A percentile compares a stretch with the other conserved stretches of the same genome.
Conservation (phyloP, 495 filamentous ascomycete genomes). For the Hyaloscypha finlandica region DNA sequence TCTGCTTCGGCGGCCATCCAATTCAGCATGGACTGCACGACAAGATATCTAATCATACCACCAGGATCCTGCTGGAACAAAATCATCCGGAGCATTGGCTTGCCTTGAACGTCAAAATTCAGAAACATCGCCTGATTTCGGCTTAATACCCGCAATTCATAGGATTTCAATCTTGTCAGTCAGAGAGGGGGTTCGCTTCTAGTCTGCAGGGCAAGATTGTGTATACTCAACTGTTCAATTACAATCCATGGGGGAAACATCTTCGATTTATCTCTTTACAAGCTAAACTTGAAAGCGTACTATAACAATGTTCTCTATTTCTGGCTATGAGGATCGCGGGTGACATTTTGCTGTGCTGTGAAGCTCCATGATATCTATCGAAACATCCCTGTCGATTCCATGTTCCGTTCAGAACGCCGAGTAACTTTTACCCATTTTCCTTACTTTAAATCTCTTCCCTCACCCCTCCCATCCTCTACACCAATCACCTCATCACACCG, state of each 20-base stretch:
- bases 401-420: neutral
- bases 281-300: neutral
- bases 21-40: no score
- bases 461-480: neutral
- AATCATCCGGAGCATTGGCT: no score
- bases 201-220: no score
- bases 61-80: no score
- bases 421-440: neutral
- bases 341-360: neutral
- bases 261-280: neutral
- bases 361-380: neutral
- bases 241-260: neutral
- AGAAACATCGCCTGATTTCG: no score
- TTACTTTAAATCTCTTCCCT: neutral
- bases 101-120: no score
- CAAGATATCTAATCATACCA: no score
- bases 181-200: no score
- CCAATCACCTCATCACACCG: conserved; percentile 29
- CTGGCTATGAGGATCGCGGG: neutral
- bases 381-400: neutral
- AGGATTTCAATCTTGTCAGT: no score
- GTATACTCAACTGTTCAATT: no score
- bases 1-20: no score
- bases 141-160: no score
- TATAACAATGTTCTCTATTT: neutral